Percentiles rank a stretch among this genome's conserved stretches.
These are phyloP conservation scores for Elaeis oleifera DNA, from an alignment of 202 grass and related monocot genomes.

Conservation along the genomic window DNA sequence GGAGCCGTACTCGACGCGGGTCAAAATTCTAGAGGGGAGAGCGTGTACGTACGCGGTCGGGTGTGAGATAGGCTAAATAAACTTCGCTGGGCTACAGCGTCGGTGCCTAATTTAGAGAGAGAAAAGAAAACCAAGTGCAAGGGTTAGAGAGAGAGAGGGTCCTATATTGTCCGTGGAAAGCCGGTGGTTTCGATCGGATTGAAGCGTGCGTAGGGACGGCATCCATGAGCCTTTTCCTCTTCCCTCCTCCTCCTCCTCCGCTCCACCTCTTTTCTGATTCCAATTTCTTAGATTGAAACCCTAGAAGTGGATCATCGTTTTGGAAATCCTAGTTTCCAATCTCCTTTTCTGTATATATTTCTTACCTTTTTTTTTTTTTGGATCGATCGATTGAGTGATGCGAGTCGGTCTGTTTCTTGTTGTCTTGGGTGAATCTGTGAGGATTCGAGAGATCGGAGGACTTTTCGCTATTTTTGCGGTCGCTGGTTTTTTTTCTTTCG, in stretches of 20 bases:
- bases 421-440: slow-evolving; percentile 16
- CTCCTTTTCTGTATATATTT: neutral
- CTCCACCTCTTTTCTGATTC: slow-evolving; percentile 4
- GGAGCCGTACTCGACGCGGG: too few relatives aligned
- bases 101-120: too few relatives aligned
- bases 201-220: slow-evolving; percentile 15
- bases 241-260: neutral
- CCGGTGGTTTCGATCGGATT: slow-evolving; percentile 7
- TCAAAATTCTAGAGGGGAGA: too few relatives aligned
- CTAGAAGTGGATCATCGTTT: neutral
- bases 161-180: slow-evolving; percentile 2
- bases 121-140: too few relatives aligned
- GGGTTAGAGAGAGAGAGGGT: neutral
- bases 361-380: neutral
- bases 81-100: too few relatives aligned
- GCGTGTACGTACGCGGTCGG: too few relatives aligned
- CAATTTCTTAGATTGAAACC: slow-evolving; percentile 17
- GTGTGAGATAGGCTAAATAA: too few relatives aligned
- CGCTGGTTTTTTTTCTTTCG: neutral
- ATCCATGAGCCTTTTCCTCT: neutral
- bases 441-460: too few relatives aligned
- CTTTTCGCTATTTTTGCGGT: too few relatives aligned
- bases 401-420: slow-evolving; percentile 20
- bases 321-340: neutral
- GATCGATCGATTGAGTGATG: slow-evolving; percentile 4